Evolutionary conservation across 768 basidiomycete species (phyloP).

Genomic region (Collybiopsis confluens): DNA sequence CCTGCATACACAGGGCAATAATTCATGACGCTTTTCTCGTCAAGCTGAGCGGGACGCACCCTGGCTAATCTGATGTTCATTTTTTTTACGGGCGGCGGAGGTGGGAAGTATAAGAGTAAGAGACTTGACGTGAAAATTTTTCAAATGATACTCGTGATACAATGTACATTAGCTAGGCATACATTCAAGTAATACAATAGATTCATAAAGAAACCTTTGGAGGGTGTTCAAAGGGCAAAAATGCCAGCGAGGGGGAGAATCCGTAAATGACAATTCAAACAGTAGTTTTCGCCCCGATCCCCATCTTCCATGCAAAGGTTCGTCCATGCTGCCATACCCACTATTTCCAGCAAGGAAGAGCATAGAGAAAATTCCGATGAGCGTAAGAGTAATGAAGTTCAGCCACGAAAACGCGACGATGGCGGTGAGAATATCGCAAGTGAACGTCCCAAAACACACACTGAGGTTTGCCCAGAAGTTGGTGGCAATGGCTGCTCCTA

Average conservation of each 20-base stretch:
- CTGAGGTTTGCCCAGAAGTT: neutral
- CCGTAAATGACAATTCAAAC: neutral
- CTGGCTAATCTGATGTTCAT: conserved; percentile 45
- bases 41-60: conserved; percentile 24
- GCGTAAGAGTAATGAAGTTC: neutral
- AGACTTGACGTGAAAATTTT: too few relatives aligned
- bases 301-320: conserved; percentile 4
- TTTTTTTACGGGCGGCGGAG: too few relatives aligned
- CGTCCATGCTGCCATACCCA: neutral
- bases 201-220: too few relatives aligned
- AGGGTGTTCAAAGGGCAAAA: too few relatives aligned
- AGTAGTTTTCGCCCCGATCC: neutral
- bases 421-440: conserved; percentile 1
- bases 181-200: too few relatives aligned
- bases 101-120: too few relatives aligned
- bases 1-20: neutral
- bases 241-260: too few relatives aligned
- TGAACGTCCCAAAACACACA: neutral
- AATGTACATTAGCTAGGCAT: too few relatives aligned
- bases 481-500: conserved; percentile 42
- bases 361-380: neutral
- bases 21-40: conserved; percentile 1
- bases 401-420: conserved; percentile 2
- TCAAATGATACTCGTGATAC: too few relatives aligned
- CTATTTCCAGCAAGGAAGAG: conserved; percentile 3